Conservation (phyloP, 2,329 filamentous ascomycete genomes). For the Fusarium irregulare region DNA sequence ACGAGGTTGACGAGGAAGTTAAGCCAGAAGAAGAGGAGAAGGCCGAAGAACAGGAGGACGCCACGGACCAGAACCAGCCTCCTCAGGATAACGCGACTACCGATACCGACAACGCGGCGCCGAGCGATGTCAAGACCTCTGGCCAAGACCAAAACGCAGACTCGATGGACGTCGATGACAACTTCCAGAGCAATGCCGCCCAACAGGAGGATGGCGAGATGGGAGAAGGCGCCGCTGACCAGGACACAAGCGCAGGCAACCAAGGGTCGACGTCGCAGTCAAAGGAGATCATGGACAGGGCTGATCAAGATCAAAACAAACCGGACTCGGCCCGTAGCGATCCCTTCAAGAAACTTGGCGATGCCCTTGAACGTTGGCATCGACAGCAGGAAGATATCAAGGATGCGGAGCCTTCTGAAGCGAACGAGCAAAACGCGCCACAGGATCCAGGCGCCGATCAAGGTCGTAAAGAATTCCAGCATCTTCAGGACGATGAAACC, state of each 20-base stretch:
- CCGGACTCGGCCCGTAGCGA: slow-evolving; percentile 63
- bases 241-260: slow-evolving; percentile 72
- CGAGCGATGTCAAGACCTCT: slow-evolving; percentile 71
- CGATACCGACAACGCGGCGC: slow-evolving; percentile 70
- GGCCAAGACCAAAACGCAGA: slow-evolving; percentile 75
- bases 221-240: slow-evolving; percentile 72
- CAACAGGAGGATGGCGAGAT: slow-evolving; percentile 75
- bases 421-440: slow-evolving; percentile 53
- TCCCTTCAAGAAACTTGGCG: slow-evolving; percentile 93
- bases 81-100: slow-evolving; percentile 62
- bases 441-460: slow-evolving; percentile 66
- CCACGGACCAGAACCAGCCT: slow-evolving; percentile 53
- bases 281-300: slow-evolving; percentile 61
- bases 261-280: slow-evolving; percentile 66
- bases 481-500: slow-evolving; percentile 85
- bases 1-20: slow-evolving; percentile 61
- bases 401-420: slow-evolving; percentile 61
- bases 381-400: slow-evolving; percentile 86
- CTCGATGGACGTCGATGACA: slow-evolving; percentile 70
- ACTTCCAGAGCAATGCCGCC: slow-evolving; percentile 68
- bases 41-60: slow-evolving; percentile 65
- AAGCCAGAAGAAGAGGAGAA: slow-evolving; percentile 62
- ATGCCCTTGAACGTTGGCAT: slow-evolving; percentile 93
- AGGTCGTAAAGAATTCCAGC: slow-evolving; percentile 87
- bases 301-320: slow-evolving; percentile 57